Evolutionary conservation across 352 stramenopile genomes (phyloP).

Genomic region (Globisporangium iwayamae): DNA sequence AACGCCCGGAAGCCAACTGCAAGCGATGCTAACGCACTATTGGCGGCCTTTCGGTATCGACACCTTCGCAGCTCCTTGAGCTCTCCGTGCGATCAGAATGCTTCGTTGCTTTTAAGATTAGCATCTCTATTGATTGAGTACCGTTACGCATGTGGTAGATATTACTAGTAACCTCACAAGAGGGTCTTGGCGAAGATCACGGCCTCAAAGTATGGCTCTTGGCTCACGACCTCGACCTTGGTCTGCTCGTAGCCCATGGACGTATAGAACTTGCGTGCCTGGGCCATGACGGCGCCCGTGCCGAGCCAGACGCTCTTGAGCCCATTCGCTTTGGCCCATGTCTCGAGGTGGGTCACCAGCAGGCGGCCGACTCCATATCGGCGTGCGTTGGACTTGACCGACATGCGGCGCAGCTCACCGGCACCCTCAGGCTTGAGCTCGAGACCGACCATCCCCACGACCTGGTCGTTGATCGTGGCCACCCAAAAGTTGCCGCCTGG

Average conservation of each 20-base stretch:
- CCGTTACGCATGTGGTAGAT: no score
- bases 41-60: no score
- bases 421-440: conserved; percentile 17
- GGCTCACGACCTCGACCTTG: background rate
- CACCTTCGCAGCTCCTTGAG: background rate
- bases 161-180: background rate
- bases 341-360: conserved; percentile 21
- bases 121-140: no score
- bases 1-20: background rate
- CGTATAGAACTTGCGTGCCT: conserved; percentile 11
- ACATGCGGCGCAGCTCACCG: conserved; percentile 27
- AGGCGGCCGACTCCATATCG: conserved; percentile 21
- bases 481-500: conserved; percentile 45
- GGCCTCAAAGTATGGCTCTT: background rate
- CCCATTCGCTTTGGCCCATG: conserved; percentile 14
- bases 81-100: background rate
- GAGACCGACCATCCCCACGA: conserved; percentile 22
- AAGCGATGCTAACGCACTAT: background rate
- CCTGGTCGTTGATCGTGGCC: conserved; percentile 6
- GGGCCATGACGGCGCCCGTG: conserved; percentile 7
- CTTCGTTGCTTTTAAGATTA: background rate
- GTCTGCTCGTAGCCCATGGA: conserved; percentile 12
- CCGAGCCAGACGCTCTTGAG: conserved; percentile 17
- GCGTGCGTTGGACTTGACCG: conserved; percentile 18
- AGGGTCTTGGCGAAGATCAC: conserved; percentile 10